These are phyloP conservation scores for Malus hybrid DNA, from an alignment of 331 rosid genomes.

Conservation along the genomic window DNA sequence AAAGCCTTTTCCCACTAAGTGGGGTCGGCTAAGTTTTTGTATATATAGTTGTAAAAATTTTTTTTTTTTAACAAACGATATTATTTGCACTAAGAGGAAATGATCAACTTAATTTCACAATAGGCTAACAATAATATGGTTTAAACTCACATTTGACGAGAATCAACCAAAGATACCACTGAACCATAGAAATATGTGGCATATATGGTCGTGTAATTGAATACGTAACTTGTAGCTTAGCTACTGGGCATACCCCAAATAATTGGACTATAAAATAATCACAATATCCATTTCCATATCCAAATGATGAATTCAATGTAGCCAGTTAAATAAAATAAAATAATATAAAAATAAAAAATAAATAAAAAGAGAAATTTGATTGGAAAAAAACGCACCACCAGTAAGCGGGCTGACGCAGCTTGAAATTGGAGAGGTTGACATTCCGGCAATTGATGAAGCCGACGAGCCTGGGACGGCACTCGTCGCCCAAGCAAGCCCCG, in stretches of 20 bases:
- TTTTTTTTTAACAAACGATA: too few species aligned
- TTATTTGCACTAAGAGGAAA: too few species aligned
- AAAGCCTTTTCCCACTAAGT: too few species aligned
- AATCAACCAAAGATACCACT: too few species aligned
- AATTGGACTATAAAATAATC: background rate
- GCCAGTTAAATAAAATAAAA: background rate
- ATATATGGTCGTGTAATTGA: too few species aligned
- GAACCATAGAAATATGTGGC: too few species aligned
- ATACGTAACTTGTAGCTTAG: too few species aligned
- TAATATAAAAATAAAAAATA: background rate
- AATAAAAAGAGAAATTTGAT: background rate
- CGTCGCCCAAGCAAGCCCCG: conserved; percentile 77
- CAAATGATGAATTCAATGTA: background rate
- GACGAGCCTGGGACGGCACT: conserved; percentile 76
- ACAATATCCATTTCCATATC: background rate
- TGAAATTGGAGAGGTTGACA: conserved; percentile 48
- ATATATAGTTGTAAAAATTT: too few species aligned
- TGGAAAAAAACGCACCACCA: conserved; percentile 59
- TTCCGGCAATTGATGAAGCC: conserved; percentile 58
- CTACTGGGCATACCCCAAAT: background rate
- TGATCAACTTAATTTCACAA: too few species aligned
- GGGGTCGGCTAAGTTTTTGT: too few species aligned
- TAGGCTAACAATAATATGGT: too few species aligned
- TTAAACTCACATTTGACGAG: too few species aligned
- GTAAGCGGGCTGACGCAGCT: conserved; percentile 68